These are phyloP conservation scores for Yamadazyma mexicana DNA, from an alignment of 1,139 yeast species.

Conservation along the genomic window DNA sequence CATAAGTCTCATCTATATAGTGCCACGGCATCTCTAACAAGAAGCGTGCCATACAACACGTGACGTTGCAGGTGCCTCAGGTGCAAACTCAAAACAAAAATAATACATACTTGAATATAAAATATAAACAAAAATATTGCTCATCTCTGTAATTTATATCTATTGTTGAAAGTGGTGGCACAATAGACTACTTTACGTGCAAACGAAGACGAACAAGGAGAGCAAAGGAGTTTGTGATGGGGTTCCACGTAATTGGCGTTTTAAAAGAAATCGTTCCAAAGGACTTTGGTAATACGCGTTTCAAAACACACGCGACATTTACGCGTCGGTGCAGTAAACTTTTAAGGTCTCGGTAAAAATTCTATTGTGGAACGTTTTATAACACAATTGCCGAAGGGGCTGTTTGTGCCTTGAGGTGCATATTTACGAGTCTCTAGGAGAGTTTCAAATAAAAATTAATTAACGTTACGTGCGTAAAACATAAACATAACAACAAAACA, in stretches of 20 bases:
- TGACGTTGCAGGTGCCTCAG: too few species aligned
- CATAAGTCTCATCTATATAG: constrained; percentile 6
- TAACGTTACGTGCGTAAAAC: not conserved
- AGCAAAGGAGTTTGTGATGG: not conserved
- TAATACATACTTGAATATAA: too few species aligned
- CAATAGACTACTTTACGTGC: too few species aligned
- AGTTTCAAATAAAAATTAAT: not conserved
- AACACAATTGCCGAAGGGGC: constrained; percentile 4
- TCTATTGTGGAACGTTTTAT: constrained; percentile 1
- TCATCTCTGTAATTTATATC: too few species aligned
- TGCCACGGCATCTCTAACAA: constrained; percentile 4
- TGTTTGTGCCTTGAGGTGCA: not conserved
- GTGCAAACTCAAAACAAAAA: not conserved
- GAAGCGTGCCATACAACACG: not conserved
- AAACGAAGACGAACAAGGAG: not conserved
- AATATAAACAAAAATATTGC: too few species aligned
- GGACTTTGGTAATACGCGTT: not conserved
- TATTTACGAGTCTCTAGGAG: not conserved
- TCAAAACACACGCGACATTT: not conserved
- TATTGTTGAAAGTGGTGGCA: too few species aligned
- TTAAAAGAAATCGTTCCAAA: not conserved
- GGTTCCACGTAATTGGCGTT: not conserved
- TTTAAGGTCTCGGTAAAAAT: not conserved
- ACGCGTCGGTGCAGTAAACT: not conserved
- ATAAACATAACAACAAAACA: constrained; percentile 1